These are phyloP conservation scores for Lantana camara DNA, from an alignment of 257 asterid species.

Conservation along the genomic window DNA sequence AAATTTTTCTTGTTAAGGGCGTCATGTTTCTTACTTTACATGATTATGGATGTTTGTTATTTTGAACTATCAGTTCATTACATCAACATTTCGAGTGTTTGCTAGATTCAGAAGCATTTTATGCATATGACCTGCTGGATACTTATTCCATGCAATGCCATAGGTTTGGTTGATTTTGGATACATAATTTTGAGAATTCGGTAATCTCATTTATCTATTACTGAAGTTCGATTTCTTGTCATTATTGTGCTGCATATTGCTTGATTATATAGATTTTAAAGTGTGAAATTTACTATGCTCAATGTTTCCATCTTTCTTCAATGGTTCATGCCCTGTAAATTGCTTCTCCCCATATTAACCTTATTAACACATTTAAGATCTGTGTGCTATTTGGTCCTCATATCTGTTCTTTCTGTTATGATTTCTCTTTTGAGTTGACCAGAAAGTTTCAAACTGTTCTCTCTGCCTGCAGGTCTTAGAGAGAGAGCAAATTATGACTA, in stretches of 20 bases:
- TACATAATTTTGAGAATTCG: slow-evolving; percentile 2
- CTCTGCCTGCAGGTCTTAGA: slow-evolving; percentile 76
- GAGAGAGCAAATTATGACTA: slow-evolving; percentile 71
- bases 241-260: not conserved
- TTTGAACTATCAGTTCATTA: not conserved
- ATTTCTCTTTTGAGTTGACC: slow-evolving; percentile 2
- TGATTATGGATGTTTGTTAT: not conserved
- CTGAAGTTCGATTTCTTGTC: slow-evolving; percentile 4
- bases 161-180: not conserved
- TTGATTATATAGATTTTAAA: not conserved
- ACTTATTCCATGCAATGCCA: not conserved
- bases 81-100: not conserved
- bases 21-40: not conserved
- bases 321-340: not conserved
- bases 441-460: slow-evolving; percentile 21
- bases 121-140: slow-evolving; percentile 11
- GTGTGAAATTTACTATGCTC: not conserved
- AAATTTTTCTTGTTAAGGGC: not conserved
- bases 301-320: not conserved
- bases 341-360: slow-evolving; percentile 9
- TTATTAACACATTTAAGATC: not conserved
- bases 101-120: slow-evolving; percentile 2
- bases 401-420: not conserved
- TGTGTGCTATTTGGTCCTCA: not conserved
- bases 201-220: not conserved